Percentiles rank a stretch among this genome's conserved stretches.
Evolutionary conservation across 2,329 filamentous ascomycete genomes (phyloP).

Genomic region (Scedosporium aurantiacum): DNA sequence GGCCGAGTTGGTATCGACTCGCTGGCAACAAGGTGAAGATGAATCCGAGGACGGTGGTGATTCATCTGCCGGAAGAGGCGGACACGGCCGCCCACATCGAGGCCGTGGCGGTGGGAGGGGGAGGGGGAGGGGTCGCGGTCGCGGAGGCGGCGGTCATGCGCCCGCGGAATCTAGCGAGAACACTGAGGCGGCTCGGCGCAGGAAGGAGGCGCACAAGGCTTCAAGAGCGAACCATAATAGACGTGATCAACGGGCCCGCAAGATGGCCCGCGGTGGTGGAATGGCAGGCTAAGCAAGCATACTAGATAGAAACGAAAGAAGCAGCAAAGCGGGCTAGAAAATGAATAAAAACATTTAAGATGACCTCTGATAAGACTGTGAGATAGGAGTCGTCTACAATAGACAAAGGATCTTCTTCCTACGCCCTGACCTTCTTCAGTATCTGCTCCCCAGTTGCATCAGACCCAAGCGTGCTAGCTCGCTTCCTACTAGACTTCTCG

Average conservation of each 20-base stretch:
- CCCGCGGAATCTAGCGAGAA: conserved; percentile 56
- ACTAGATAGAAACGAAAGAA: background rate
- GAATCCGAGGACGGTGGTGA: conserved; percentile 25
- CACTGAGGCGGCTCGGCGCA: conserved; percentile 59
- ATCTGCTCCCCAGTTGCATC: too few relatives aligned
- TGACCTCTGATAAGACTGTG: too few relatives aligned
- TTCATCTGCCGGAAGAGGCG: conserved; percentile 19
- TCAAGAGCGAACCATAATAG: conserved; percentile 80
- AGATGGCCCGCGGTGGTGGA: conserved; percentile 45
- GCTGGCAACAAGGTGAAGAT: conserved; percentile 34
- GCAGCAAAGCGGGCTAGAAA: background rate
- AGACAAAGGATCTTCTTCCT: too few relatives aligned
- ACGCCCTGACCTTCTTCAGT: too few relatives aligned
- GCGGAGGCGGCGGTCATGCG: conserved; percentile 46
- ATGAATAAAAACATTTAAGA: background rate
- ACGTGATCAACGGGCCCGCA: conserved; percentile 55
- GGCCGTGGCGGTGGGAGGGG: conserved; percentile 35
- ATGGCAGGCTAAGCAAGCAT: conserved; percentile 19
- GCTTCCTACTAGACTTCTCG: background rate
- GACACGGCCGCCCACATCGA: conserved; percentile 35
- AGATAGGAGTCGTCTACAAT: too few relatives aligned
- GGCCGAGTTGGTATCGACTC: conserved; percentile 49
- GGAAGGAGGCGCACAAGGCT: conserved; percentile 74
- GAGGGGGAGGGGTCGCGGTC: conserved; percentile 33
- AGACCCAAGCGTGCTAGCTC: background rate